These are phyloP conservation scores for Chamaecyparis obtusa DNA, from an alignment of 75 land plant genomes.

Conservation along the genomic window DNA sequence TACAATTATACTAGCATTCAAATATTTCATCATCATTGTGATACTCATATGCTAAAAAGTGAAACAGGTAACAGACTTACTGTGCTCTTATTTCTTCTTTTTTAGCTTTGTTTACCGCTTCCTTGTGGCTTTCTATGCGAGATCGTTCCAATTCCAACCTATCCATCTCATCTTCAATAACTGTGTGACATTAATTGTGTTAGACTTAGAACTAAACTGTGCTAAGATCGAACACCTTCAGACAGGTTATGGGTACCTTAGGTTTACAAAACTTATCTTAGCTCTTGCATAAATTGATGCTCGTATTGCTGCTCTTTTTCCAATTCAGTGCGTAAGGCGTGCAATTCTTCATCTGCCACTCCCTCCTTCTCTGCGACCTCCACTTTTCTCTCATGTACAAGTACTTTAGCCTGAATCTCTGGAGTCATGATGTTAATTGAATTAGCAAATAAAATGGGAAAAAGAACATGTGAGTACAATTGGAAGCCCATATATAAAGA, in stretches of 20 bases:
- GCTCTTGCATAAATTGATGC: neutral
- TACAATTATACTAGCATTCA: neutral
- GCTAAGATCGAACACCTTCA: neutral
- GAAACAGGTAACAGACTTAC: neutral
- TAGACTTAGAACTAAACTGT: neutral
- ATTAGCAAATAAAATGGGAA: neutral
- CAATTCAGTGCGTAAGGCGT: neutral
- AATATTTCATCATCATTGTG: neutral
- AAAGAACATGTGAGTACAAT: neutral
- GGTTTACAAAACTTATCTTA: neutral
- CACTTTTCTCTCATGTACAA: neutral
- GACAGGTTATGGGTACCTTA: neutral
- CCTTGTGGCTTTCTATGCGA: slow-evolving; percentile 2
- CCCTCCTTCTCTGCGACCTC: neutral
- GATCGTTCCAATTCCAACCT: slow-evolving; percentile 8
- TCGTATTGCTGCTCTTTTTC: slow-evolving; percentile 1
- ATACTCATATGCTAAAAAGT: neutral
- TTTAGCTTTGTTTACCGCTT: neutral
- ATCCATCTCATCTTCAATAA: neutral
- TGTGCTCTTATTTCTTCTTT: neutral
- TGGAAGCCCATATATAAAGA: neutral
- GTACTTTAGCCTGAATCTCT: neutral
- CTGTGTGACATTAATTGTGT: neutral
- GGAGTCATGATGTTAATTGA: neutral
- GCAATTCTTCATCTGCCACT: neutral